Evolutionary conservation across 176 grass and related monocot genomes (phyloP), one percentile per base, ranked within the genome.

Genomic region (Carex kokanica): DNA sequence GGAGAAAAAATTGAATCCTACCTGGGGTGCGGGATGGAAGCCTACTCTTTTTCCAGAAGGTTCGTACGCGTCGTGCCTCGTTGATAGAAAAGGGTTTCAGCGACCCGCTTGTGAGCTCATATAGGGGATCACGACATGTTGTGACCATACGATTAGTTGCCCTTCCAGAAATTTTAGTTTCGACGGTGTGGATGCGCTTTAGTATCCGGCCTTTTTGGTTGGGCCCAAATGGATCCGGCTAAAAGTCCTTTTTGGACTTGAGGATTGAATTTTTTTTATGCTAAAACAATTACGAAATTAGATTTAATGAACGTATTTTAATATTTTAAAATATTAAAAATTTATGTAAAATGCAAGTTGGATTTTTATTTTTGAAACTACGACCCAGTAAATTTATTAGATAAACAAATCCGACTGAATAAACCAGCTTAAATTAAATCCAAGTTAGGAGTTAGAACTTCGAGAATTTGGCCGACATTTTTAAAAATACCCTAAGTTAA

Each of bases 41-140:
- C 23, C 24, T 79, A 55, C 49, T 31, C 24, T 31, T 20, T 79
- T 70, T 86, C 84, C 47, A 78, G 84, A 86, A 86, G 72, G 27
- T 80, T 80, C 83, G 65, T 40, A 40, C 14, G 31, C 64, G 64
- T 68, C 4, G 43, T 45, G 29, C 29, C 29, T 67, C 14, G 45
- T 49, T 15, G 31, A 69, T 69, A 40, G 64, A n/a, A 41, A 4
- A 14, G 7, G 2, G 36, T 38, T 20, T 70, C 66, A 17, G 6
- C 66, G 34, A 36, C 1, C 16, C 6, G 14, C 34, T 70, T 20
- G 66, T 18, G 8, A 45, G 3, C 4, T 10, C 43, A 71, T 71
- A 16, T 71, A 43, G 17, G 17, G 36, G 2, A 45, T n/a, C 32
- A 10, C 17, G 18, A 71, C 7, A 45, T 10, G n/a, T 6, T 20